phyloP scores from a whole-genome alignment of 1,284 basidiomycete species.

The Earliella scabrosa region DNA sequence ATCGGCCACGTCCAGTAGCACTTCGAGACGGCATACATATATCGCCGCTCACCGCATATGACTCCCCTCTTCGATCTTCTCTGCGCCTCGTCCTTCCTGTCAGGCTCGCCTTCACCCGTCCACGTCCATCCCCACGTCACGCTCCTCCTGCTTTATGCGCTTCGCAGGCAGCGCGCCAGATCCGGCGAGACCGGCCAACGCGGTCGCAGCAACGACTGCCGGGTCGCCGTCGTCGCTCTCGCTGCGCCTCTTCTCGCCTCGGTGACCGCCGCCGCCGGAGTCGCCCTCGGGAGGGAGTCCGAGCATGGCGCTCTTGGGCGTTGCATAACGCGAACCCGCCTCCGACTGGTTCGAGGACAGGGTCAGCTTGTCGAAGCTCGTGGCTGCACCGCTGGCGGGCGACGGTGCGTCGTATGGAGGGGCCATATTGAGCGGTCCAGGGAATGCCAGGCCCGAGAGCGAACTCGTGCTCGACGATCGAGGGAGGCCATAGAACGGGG shows the following conservation, averaged over 20 bases:
- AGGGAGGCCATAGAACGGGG: constrained; percentile 23
- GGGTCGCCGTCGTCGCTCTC: constrained; percentile 24
- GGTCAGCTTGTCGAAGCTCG: constrained; percentile 31
- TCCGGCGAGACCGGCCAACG: constrained; percentile 29
- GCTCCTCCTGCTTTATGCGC: constrained; percentile 28
- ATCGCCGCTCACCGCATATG: neutral
- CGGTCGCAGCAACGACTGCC: constrained; percentile 27
- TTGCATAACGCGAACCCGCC: constrained; percentile 27
- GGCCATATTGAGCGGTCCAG: constrained; percentile 22
- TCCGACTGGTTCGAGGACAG: constrained; percentile 24
- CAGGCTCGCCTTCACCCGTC: constrained; percentile 12
- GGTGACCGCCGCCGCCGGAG: constrained; percentile 10
- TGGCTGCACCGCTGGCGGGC: constrained; percentile 21
- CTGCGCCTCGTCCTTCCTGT: neutral
- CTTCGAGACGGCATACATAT: no score
- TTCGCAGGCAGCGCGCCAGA: constrained; percentile 19
- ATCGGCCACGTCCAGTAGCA: no score
- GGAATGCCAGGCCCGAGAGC: constrained; percentile 20
- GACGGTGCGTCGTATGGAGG: constrained; percentile 23
- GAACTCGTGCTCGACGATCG: constrained; percentile 23
- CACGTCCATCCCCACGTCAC: constrained; percentile 28
- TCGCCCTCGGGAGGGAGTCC: constrained; percentile 30
- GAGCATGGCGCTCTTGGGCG: constrained; percentile 28
- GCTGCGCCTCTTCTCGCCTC: constrained; percentile 24
- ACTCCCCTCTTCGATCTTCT: neutral